Evolutionary conservation across 345 rosid genomes (phyloP).

Genomic region (Gossypium mustelinum): DNA sequence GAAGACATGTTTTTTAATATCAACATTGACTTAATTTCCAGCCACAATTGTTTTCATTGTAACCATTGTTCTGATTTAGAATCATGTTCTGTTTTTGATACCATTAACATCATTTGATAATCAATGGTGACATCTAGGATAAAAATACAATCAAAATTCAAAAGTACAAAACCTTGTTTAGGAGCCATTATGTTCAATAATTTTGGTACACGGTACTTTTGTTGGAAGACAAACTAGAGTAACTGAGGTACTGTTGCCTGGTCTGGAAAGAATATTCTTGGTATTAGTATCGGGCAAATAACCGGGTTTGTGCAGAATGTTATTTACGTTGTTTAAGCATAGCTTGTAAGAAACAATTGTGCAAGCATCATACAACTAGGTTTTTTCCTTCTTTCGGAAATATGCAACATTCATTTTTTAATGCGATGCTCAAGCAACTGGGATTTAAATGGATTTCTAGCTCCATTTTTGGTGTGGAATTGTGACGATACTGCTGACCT

Average conservation of each 20-base stretch:
- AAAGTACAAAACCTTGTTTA: constrained; percentile 15
- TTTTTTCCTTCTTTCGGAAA: neutral
- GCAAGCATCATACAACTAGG: neutral
- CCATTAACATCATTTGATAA: neutral
- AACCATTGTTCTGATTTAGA: neutral
- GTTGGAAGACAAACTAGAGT: constrained; percentile 24
- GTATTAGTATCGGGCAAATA: neutral
- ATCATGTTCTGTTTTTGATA: neutral
- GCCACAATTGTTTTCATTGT: neutral
- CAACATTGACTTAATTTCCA: neutral
- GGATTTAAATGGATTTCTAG: neutral
- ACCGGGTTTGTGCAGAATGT: neutral
- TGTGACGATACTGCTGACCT: neutral
- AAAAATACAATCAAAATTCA: constrained; percentile 17
- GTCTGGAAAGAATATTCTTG: constrained; percentile 25
- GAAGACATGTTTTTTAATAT: neutral
- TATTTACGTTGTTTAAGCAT: neutral
- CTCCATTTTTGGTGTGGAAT: neutral
- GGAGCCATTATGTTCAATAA: constrained; percentile 26
- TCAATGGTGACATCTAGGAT: neutral
- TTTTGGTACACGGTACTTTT: constrained; percentile 2
- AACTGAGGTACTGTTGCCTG: constrained; percentile 24
- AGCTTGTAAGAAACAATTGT: neutral
- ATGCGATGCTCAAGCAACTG: constrained; percentile 3
- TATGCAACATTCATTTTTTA: neutral